Evolutionary conservation across 345 rosid species (phyloP), one percentile per base, ranked within the genome.

Genomic region (Luvunga scandens): DNA sequence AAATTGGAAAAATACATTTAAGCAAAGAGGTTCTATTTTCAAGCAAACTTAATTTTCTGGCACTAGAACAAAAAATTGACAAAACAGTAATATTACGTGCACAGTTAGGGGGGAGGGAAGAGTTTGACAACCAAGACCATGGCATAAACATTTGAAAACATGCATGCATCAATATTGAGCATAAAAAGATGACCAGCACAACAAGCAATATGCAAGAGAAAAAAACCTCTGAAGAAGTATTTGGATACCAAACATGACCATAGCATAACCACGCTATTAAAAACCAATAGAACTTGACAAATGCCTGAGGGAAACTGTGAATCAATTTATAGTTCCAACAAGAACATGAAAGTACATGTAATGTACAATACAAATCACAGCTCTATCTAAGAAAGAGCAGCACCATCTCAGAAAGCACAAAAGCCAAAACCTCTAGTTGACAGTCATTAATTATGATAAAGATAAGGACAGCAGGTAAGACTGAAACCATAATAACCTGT

Each of bases 401-500:
- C 38, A 56, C 55, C 67, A 36, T 64, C 62, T n/a, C n/a, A 22
- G 18, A 50, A 53, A 34, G 14, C 66, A 73, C 22, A 66, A 19
- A 71, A 33, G 33, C 25, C 19, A 55, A 42, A 74, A 63, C 30
- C 34, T 67, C 60, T 13, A 56, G 18, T 3, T 38, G 50, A 61
- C 31, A n/a, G 7, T 28, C 19, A 62, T 74, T 31, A 28, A 24
- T 10, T 9, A 27, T n/a, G 61, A 68, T 42, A 27, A 55, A 30
- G 22, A 68, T 27, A 69, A 70, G 9, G 33, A 14, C 36, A 75
- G 65, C 31, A 68, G 5, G 6, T 30, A 60, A 69, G 71, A 72
- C 57, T 48, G 12, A 28, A 80, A 18, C 76, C 31, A 77, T 76
- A 78, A 70, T 80, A 77, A 96, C 99, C 99, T 94, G 99, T 8